A percentile compares a stretch with the other conserved stretches of the same genome.
These are phyloP conservation scores for Medakamo hakoo DNA, from an alignment of 139 green algal species.

Conservation along the genomic window DNA sequence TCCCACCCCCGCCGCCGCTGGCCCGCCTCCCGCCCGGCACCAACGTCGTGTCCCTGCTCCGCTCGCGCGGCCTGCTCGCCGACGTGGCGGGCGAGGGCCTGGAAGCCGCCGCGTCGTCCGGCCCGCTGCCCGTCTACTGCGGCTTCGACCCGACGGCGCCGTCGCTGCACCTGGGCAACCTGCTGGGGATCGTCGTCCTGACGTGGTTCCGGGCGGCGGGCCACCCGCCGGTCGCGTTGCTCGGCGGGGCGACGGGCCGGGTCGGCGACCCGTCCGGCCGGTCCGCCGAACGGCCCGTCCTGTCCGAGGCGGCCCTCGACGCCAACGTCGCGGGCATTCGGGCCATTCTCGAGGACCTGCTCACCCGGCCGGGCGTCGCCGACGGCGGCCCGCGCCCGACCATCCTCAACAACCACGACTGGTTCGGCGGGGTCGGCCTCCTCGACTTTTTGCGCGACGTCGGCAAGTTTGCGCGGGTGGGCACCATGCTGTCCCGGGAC, in stretches of 20 bases:
- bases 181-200: slow-evolving; percentile 94
- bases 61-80: slow-evolving; percentile 62
- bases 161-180: slow-evolving; percentile 84
- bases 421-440: slow-evolving; percentile 70
- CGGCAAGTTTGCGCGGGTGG: slow-evolving; percentile 77
- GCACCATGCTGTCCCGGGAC: slow-evolving; percentile 91
- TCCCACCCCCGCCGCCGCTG: background rate
- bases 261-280: slow-evolving; percentile 84
- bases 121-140: slow-evolving; percentile 72
- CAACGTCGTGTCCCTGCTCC: slow-evolving; percentile 51
- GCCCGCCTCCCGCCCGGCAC: background rate
- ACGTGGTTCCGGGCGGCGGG: slow-evolving; percentile 82
- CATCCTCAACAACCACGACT: slow-evolving; percentile 84
- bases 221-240: slow-evolving; percentile 67
- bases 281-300: slow-evolving; percentile 70
- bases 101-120: slow-evolving; percentile 15
- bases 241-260: slow-evolving; percentile 81
- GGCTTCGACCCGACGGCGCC: slow-evolving; percentile 96
- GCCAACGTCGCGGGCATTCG: slow-evolving; percentile 52
- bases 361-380: background rate
- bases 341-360: slow-evolving; percentile 18
- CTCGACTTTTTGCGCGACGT: slow-evolving; percentile 87
- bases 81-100: slow-evolving; percentile 54
- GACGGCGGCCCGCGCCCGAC: slow-evolving; percentile 9
- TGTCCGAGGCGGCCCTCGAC: slow-evolving; percentile 70